A percentile compares a stretch with the other conserved stretches of the same genome.
Conservation (phyloP, 1,284 basidiomycete genomes). For the Agroathelia rolfsii region DNA sequence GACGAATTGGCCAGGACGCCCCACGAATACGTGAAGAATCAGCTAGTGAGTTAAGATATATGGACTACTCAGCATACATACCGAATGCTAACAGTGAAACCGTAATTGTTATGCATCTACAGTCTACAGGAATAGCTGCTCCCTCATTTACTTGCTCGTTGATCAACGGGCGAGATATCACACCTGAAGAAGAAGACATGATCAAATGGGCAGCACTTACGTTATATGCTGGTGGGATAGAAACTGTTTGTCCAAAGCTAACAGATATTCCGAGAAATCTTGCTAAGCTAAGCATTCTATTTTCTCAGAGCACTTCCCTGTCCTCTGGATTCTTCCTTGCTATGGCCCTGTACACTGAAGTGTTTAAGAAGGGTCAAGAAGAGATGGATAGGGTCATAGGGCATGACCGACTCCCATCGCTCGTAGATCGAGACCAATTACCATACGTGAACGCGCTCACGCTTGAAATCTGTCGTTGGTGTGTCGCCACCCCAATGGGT, state of each 20-base stretch:
- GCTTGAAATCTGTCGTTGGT: slow-evolving; percentile 32
- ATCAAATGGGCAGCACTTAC: slow-evolving; percentile 30
- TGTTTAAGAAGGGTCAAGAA: slow-evolving; percentile 27
- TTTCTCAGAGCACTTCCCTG: slow-evolving; percentile 13
- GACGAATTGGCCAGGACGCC: slow-evolving; percentile 17
- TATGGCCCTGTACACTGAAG: slow-evolving; percentile 27
- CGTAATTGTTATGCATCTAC: too few relatives aligned
- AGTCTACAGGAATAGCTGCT: too few relatives aligned
- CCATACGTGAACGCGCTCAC: slow-evolving; percentile 32
- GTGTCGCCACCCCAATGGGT: slow-evolving; percentile 19
- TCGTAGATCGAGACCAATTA: slow-evolving; percentile 26
- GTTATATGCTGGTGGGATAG: slow-evolving; percentile 27
- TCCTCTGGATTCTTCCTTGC: slow-evolving; percentile 26
- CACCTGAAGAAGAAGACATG: slow-evolving; percentile 22
- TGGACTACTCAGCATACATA: too few relatives aligned
- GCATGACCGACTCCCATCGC: slow-evolving; percentile 28
- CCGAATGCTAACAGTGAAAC: too few relatives aligned
- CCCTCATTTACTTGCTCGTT: too few relatives aligned
- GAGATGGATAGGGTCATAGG: slow-evolving; percentile 31
- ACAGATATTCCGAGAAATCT: too few relatives aligned
- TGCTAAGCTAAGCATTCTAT: too few relatives aligned
- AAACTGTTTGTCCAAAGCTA: slow-evolving; percentile 23
- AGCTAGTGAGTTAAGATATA: slow-evolving; percentile 16
- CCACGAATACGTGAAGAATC: slow-evolving; percentile 19
- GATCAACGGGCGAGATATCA: too few relatives aligned